Percentiles rank a stretch among this genome's conserved stretches.
phyloP scores from a whole-genome alignment of 768 basidiomycete species.

The Suillus hirtellus region DNA sequence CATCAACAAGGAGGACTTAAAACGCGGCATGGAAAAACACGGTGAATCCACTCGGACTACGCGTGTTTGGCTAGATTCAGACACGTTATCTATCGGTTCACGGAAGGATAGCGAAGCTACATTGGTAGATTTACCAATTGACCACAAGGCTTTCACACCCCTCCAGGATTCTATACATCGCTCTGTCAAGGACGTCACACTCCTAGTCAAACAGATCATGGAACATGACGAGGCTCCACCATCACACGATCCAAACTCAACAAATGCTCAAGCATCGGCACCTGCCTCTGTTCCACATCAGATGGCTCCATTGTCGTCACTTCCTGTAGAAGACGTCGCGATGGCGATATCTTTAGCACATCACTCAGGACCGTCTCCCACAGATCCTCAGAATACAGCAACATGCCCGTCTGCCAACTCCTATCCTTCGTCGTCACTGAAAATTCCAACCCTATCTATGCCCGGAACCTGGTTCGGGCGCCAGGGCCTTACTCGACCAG shows the following conservation, averaged over 20 bases:
- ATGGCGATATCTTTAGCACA: too few species aligned
- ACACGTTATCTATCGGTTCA: constrained; percentile 3
- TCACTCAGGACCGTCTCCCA: not conserved
- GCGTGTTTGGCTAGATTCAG: constrained; percentile 20
- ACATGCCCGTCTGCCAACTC: not conserved
- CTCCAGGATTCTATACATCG: not conserved
- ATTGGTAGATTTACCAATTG: constrained; percentile 19
- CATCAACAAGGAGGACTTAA: constrained; percentile 10
- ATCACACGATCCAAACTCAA: too few species aligned
- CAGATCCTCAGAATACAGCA: not conserved
- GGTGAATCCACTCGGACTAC: constrained; percentile 17
- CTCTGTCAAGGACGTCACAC: too few species aligned
- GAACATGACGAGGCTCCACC: not conserved
- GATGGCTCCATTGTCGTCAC: not conserved
- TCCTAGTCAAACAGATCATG: not conserved
- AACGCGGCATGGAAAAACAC: constrained; percentile 15
- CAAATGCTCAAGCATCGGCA: not conserved
- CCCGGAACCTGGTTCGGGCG: constrained; percentile 31
- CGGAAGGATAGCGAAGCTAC: constrained; percentile 30
- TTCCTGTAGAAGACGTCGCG: not conserved
- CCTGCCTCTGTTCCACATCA: not conserved
- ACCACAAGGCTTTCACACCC: not conserved
- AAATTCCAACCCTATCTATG: constrained; percentile 12
- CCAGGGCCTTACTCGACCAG: constrained; percentile 20
- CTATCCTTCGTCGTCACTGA: not conserved